Conservation (phyloP, 129 eudicot species). For the Helianthus tuberosus region DNA sequence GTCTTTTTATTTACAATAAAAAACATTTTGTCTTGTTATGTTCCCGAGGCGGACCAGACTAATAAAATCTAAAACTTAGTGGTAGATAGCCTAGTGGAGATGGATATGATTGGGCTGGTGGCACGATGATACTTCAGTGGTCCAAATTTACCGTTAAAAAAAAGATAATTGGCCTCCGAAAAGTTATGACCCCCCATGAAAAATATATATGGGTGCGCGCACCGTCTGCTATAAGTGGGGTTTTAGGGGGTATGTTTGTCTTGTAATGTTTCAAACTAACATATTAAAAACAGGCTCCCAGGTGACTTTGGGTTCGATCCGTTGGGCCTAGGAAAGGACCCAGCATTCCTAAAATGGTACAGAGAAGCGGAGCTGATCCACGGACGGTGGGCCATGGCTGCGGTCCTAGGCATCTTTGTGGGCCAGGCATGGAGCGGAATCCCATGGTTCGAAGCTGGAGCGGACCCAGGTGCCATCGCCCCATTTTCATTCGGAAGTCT, state of each 20-base stretch:
- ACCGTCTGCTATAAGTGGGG: too few species aligned
- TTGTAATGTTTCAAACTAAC: background rate
- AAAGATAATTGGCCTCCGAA: too few species aligned
- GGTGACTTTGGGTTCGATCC: conserved; percentile 99
- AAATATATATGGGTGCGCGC: too few species aligned
- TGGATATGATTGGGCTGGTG: too few species aligned
- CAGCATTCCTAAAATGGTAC: conserved; percentile 95
- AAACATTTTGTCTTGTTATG: background rate
- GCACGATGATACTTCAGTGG: too few species aligned
- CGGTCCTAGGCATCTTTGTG: conserved; percentile 88
- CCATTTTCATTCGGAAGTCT: conserved; percentile 86
- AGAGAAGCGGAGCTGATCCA: conserved; percentile 97
- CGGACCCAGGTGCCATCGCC: conserved; percentile 89
- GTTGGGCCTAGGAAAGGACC: conserved; percentile 95
- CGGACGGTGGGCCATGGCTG: conserved; percentile 97
- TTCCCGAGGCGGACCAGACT: background rate
- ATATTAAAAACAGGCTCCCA: conserved; percentile 61
- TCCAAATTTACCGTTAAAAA: too few species aligned
- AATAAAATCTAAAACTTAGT: too few species aligned
- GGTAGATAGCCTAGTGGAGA: too few species aligned
- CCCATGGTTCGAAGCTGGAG: conserved; percentile 99
- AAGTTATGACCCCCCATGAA: too few species aligned
- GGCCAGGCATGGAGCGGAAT: conserved; percentile 96
- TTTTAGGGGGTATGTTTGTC: background rate
- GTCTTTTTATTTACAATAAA: conserved; percentile 15